Evolutionary conservation across 2,329 filamentous ascomycete species (phyloP), one percentile per base, ranked within the genome.

Genomic region (Phyllachora maydis): DNA sequence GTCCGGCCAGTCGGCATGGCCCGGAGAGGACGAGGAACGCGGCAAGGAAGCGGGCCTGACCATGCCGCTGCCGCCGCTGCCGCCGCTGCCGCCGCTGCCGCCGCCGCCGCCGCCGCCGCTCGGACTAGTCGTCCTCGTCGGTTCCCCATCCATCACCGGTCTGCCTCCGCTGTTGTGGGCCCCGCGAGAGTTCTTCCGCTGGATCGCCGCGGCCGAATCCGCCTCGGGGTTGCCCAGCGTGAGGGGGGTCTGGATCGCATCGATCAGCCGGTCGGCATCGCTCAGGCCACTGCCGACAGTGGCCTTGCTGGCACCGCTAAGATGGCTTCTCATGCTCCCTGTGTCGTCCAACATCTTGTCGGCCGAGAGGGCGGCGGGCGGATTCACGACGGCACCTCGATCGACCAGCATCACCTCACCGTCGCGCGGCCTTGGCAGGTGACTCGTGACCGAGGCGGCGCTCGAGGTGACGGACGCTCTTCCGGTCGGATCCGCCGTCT

Each of bases 231-330:
- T 29, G 16, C 50, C 45, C 1, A 57, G 34, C 3, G 46, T 39
- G 2, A 65, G 43, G 0, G 72, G 62, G 8, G 63, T 67, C 35
- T 71, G 63, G 3, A 81, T 74, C 3, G 72, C 73, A 37, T 77
- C 63, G 13, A 79, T 78, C 8, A 81, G 49, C 14, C 73, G 54
- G 29, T 79, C 73, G 0, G 73, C 68, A 33, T 78, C 69, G 34
- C 65, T 70, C 35, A 50, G 56, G 18, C 39, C 47, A 33, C 65
- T 70, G 21, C 42, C 46, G 9, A 44, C 38, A 31, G 28, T 66
- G 18, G 41, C 48, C 10, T 49, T 58, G 31, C 67, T 72, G 2
- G 32, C 46, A n/a, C 33, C 40, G 22, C 54, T 60, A 18, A 30
- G 43, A 12, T 41, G 32, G 26, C 56, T 61, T 12, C 32, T 44